Conservation (phyloP, 2,329 filamentous ascomycete genomes). For the Hypoxylon sp. region DNA sequence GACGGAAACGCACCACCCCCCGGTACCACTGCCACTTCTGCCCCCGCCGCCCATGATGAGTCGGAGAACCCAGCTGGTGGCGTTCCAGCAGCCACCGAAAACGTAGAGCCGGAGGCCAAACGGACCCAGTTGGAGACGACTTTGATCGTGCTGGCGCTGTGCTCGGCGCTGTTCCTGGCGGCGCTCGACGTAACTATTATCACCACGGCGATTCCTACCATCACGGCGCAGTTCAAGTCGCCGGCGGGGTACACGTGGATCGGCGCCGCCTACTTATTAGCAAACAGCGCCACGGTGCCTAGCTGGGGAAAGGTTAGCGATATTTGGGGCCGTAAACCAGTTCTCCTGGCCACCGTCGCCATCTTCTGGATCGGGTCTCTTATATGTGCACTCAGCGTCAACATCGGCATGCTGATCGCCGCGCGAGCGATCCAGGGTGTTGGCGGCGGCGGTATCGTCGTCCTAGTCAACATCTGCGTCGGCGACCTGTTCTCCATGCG, state of each 20-base stretch:
- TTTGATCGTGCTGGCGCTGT: constrained; percentile 52
- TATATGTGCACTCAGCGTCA: constrained; percentile 59
- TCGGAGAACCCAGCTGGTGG: constrained; percentile 8
- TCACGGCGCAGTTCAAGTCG: constrained; percentile 68
- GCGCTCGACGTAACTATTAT: constrained; percentile 68
- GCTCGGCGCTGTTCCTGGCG: constrained; percentile 57
- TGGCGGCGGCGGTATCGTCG: constrained; percentile 63
- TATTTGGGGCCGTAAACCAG: constrained; percentile 68
- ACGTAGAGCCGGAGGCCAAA: constrained; percentile 33
- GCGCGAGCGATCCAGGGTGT: constrained; percentile 63
- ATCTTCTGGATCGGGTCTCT: constrained; percentile 66
- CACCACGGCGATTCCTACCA: constrained; percentile 71
- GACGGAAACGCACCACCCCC: constrained; percentile 15
- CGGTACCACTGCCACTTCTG: background rate
- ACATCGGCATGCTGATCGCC: constrained; percentile 61
- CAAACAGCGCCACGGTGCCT: constrained; percentile 73
- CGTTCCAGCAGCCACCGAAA: constrained; percentile 17
- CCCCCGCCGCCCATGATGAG: background rate
- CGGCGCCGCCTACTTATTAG: constrained; percentile 77
- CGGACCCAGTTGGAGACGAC: constrained; percentile 49
- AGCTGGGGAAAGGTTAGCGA: constrained; percentile 75
- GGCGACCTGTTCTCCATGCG: constrained; percentile 65
- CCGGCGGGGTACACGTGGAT: constrained; percentile 83
- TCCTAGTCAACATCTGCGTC: constrained; percentile 67
- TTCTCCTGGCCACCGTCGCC: constrained; percentile 60